Evolutionary conservation across 2,329 filamentous ascomycete species (phyloP).

Genomic region (Thermochaetoides dissita): DNA sequence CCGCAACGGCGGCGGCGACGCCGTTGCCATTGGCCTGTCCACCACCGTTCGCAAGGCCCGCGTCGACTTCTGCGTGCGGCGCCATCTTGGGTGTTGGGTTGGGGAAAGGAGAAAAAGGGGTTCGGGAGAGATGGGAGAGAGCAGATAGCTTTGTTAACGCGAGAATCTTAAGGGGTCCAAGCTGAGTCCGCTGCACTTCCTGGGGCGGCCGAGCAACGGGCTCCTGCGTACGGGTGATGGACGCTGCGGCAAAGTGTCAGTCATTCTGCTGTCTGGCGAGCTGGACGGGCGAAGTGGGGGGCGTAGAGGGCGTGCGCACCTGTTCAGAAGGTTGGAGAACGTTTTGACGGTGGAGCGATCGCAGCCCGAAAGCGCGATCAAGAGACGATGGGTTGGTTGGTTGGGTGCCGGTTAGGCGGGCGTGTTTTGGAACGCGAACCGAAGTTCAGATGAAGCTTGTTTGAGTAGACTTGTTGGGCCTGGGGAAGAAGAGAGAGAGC

Average conservation of each 20-base stretch:
- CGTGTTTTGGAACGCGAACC: background rate
- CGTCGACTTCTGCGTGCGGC: conserved; percentile 63
- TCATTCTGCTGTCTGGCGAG: too few species aligned
- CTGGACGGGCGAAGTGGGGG: too few species aligned
- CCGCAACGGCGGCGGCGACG: conserved; percentile 33
- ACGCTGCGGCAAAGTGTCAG: conserved; percentile 38
- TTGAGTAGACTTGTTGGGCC: too few species aligned
- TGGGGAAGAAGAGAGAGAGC: too few species aligned
- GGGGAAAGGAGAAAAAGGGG: too few species aligned
- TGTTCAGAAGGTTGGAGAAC: conserved; percentile 98
- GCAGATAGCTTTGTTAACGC: too few species aligned
- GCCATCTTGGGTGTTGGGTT: conserved; percentile 79
- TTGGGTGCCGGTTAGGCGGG: background rate
- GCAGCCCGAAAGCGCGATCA: conserved; percentile 44
- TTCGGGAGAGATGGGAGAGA: too few species aligned
- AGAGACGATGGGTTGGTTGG: conserved; percentile 7
- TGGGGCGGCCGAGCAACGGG: conserved; percentile 80
- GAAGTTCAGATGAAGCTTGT: too few species aligned
- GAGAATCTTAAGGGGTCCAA: conserved; percentile 38
- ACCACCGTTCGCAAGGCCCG: conserved; percentile 47
- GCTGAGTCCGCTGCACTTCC: conserved; percentile 65
- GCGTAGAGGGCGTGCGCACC: conserved; percentile 33
- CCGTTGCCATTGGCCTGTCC: conserved; percentile 35
- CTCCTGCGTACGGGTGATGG: conserved; percentile 93
- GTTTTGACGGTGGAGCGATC: conserved; percentile 66